Conservation (phyloP, 2,329 filamentous ascomycete genomes). For the Talaromyces sp. region DNA sequence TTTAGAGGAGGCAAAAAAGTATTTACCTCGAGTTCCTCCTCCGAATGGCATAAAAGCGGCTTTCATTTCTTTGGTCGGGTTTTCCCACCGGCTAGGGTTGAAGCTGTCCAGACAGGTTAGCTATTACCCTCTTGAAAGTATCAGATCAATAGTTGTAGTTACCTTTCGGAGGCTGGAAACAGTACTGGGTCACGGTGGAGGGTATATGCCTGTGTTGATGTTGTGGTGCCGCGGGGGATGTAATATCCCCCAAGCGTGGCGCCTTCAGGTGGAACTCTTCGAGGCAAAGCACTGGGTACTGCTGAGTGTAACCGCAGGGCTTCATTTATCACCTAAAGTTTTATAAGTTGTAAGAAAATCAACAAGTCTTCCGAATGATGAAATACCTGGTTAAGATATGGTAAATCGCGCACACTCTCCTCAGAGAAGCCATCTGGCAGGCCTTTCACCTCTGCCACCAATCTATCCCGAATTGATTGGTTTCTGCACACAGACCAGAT, state of each 20-base stretch:
- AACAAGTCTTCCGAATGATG: background rate
- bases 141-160: background rate
- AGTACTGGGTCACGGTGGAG: slow-evolving; percentile 49
- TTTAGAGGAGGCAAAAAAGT: too few species aligned
- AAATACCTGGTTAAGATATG: slow-evolving; percentile 46
- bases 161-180: slow-evolving; percentile 44
- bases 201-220: slow-evolving; percentile 49
- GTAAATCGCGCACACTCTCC: slow-evolving; percentile 48
- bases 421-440: slow-evolving; percentile 27
- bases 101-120: slow-evolving; percentile 29
- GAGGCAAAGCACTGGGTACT: slow-evolving; percentile 53
- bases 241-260: slow-evolving; percentile 36
- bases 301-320: slow-evolving; percentile 55
- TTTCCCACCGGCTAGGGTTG: slow-evolving; percentile 48
- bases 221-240: slow-evolving; percentile 48
- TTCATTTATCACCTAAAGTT: slow-evolving; percentile 47
- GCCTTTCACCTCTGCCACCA: slow-evolving; percentile 44
- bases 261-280: slow-evolving; percentile 44
- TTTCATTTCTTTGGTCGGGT: slow-evolving; percentile 32
- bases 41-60: slow-evolving; percentile 63
- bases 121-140: background rate
- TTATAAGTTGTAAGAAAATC: background rate
- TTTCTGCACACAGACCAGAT: slow-evolving; percentile 31
- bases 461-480: slow-evolving; percentile 38
- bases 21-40: slow-evolving; percentile 52